Evolutionary conservation across 306 rosid species (phyloP).

Genomic region (Elaeagnus macrophylla): DNA sequence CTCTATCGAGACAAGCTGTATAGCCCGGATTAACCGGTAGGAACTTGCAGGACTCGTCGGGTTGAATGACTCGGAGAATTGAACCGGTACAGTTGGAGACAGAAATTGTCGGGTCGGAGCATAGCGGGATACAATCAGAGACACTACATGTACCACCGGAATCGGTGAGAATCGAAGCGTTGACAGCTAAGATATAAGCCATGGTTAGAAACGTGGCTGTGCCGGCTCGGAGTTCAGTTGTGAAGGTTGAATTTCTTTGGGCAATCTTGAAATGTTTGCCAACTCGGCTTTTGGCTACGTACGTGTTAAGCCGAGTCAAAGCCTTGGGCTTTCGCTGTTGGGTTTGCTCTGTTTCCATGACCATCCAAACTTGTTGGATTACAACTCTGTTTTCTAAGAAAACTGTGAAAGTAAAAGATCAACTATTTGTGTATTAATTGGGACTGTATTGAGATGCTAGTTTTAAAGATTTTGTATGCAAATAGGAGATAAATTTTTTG

Average conservation of each 20-base stretch:
- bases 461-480: no score
- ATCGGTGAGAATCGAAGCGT: conserved; percentile 87
- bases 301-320: conserved; percentile 46
- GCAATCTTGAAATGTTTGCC: conserved; percentile 75
- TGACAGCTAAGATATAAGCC: conserved; percentile 98
- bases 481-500: no score
- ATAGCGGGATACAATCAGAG: conserved; percentile 73
- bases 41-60: conserved; percentile 56
- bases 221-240: conserved; percentile 97
- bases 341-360: conserved; percentile 36
- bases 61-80: conserved; percentile 36
- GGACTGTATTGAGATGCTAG: no score
- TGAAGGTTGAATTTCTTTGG: conserved; percentile 72
- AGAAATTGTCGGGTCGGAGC: conserved; percentile 53
- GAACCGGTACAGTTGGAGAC: conserved; percentile 36
- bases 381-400: background rate
- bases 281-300: conserved; percentile 35
- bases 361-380: background rate
- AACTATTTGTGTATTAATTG: no score
- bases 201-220: conserved; percentile 96
- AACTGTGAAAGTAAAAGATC: no score
- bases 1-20: conserved; percentile 46
- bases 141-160: conserved; percentile 89
- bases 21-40: conserved; percentile 88
- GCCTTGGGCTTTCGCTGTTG: conserved; percentile 16